A percentile compares a stretch with the other conserved stretches of the same genome.
Conservation (phyloP, 768 basidiomycete genomes). For the Rhodocollybia butyracea region DNA sequence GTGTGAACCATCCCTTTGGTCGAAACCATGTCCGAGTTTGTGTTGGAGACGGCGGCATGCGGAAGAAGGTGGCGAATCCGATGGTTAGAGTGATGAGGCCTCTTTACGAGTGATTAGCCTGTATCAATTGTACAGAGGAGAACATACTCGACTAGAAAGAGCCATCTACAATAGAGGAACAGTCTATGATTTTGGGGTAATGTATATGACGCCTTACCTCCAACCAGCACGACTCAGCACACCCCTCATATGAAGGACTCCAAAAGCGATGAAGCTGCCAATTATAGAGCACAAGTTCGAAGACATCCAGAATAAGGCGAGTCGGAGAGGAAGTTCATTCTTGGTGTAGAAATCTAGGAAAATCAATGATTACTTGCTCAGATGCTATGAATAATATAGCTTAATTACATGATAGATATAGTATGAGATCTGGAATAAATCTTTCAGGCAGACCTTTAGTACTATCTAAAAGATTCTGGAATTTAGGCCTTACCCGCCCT, state of each 20-base stretch:
- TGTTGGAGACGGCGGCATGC: slow-evolving; percentile 58
- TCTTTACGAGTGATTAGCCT: slow-evolving; percentile 19
- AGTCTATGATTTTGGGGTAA: neutral
- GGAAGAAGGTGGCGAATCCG: slow-evolving; percentile 53
- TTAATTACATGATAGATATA: slow-evolving; percentile 53
- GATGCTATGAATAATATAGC: neutral
- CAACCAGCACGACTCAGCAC: slow-evolving; percentile 49
- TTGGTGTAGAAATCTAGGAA: slow-evolving; percentile 56
- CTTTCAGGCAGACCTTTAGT: slow-evolving; percentile 16
- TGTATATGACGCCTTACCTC: slow-evolving; percentile 26
- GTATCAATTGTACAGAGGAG: slow-evolving; percentile 5
- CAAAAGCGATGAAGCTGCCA: slow-evolving; percentile 55
- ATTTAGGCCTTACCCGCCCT: slow-evolving; percentile 37
- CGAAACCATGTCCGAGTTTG: slow-evolving; percentile 57
- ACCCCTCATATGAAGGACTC: slow-evolving; percentile 59
- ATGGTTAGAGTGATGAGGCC: slow-evolving; percentile 50
- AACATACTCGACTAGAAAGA: slow-evolving; percentile 53
- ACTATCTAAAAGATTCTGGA: too few relatives aligned
- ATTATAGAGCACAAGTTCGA: slow-evolving; percentile 43
- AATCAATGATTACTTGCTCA: neutral
- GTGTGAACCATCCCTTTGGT: slow-evolving; percentile 62
- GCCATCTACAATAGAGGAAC: slow-evolving; percentile 34
- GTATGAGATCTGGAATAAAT: slow-evolving; percentile 56
- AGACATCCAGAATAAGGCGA: slow-evolving; percentile 56
- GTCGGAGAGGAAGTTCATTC: slow-evolving; percentile 51